Conservation (phyloP, 345 rosid genomes). For the Pistacia integerrima region DNA sequence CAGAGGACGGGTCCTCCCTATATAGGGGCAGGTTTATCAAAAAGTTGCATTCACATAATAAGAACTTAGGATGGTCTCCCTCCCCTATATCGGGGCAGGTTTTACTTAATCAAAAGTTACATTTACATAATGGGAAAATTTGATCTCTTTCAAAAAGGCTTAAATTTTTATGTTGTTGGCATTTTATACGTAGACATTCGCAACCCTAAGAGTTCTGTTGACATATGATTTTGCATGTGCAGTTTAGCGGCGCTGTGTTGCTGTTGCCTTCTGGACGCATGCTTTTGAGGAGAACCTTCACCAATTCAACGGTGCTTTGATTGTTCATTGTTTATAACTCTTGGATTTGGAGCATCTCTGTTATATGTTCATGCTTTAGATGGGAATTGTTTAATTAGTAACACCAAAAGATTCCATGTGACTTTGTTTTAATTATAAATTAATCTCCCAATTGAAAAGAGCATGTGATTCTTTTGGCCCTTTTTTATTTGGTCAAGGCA, state of each 20-base stretch:
- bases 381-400: background rate
- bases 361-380: background rate
- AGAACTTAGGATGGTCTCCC: too few relatives aligned
- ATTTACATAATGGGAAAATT: background rate
- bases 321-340: background rate
- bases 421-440: too few relatives aligned
- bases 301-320: background rate
- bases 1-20: too few relatives aligned
- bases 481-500: too few relatives aligned
- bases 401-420: background rate
- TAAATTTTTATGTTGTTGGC: background rate
- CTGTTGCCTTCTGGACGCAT: slow-evolving; percentile 74
- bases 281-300: slow-evolving; percentile 40
- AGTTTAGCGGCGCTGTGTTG: slow-evolving; percentile 81
- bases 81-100: too few relatives aligned
- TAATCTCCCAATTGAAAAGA: too few relatives aligned
- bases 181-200: background rate
- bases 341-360: background rate
- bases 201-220: background rate
- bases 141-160: background rate
- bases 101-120: background rate
- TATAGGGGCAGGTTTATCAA: too few relatives aligned
- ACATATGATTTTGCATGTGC: slow-evolving; percentile 17
- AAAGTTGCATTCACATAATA: too few relatives aligned
- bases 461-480: background rate